phyloP scores from a whole-genome alignment of 1,284 basidiomycete genomes.

The Tetrapyrgos nigripes region DNA sequence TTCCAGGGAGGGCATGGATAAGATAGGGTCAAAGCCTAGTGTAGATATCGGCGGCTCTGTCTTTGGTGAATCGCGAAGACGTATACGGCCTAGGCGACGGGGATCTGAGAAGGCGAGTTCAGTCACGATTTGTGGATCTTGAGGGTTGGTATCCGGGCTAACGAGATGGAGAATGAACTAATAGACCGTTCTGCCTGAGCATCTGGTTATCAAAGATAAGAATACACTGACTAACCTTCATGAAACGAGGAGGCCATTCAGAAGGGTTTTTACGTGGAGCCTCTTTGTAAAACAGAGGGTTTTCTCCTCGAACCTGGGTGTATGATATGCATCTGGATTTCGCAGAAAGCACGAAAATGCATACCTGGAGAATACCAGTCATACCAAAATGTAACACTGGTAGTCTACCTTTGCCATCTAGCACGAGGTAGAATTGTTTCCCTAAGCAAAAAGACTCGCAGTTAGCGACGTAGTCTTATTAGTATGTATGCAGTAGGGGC shows the following conservation, averaged over 20 bases:
- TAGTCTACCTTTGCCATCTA: conserved; percentile 66
- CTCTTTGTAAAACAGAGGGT: conserved; percentile 69
- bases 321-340: neutral
- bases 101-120: conserved; percentile 74
- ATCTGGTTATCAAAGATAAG: neutral
- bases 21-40: conserved; percentile 82
- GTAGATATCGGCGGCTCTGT: conserved; percentile 72
- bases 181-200: conserved; percentile 3
- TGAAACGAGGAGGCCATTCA: conserved; percentile 82
- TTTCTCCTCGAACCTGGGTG: conserved; percentile 72
- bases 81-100: conserved; percentile 76
- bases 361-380: conserved; percentile 82
- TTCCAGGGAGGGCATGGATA: conserved; percentile 70
- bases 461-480: too few relatives aligned
- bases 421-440: conserved; percentile 79
- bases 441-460: conserved; percentile 45
- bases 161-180: conserved; percentile 71
- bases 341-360: conserved; percentile 11
- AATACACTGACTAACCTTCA: conserved; percentile 55
- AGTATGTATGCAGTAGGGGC: neutral
- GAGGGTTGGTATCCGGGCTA: conserved; percentile 11
- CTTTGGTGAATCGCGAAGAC: conserved; percentile 65
- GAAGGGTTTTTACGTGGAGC: conserved; percentile 54
- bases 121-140: conserved; percentile 31
- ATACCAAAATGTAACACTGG: conserved; percentile 86